These are phyloP conservation scores for Taiozyma onychis DNA, from an alignment of 1,139 yeast species.

Conservation along the genomic window DNA sequence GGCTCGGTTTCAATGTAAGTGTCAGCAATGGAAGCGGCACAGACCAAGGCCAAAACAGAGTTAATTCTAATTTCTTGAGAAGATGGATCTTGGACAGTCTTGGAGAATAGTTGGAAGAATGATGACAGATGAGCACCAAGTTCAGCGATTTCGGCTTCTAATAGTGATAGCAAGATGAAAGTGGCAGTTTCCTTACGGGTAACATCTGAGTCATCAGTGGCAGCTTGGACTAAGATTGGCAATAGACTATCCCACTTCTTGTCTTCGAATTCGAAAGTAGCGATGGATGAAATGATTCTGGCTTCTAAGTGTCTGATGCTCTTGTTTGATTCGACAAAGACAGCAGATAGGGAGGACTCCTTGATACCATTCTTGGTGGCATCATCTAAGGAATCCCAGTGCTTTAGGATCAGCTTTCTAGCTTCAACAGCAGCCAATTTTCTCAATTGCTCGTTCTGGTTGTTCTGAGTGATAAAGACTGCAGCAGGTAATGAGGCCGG, in stretches of 20 bases:
- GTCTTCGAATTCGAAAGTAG: slow-evolving; percentile 61
- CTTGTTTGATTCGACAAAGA: slow-evolving; percentile 61
- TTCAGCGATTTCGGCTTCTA: slow-evolving; percentile 69
- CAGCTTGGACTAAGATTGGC: slow-evolving; percentile 64
- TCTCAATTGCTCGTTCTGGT: slow-evolving; percentile 52
- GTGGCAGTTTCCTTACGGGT: slow-evolving; percentile 80
- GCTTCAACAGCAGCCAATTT: slow-evolving; percentile 96
- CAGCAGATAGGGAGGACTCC: slow-evolving; percentile 58
- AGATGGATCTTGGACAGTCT: slow-evolving; percentile 61
- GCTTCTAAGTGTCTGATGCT: slow-evolving; percentile 85
- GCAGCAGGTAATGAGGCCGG: slow-evolving; percentile 75
- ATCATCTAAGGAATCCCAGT: slow-evolving; percentile 63
- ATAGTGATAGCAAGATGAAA: slow-evolving; percentile 68
- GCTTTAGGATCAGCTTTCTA: slow-evolving; percentile 68
- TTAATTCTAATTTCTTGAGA: slow-evolving; percentile 74
- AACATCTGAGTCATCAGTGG: slow-evolving; percentile 50
- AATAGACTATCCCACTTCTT: slow-evolving; percentile 75
- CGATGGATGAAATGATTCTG: slow-evolving; percentile 84
- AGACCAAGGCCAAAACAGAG: slow-evolving; percentile 78
- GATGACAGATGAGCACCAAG: slow-evolving; percentile 59
- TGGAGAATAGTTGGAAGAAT: slow-evolving; percentile 62
- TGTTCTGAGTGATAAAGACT: slow-evolving; percentile 71
- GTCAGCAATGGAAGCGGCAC: slow-evolving; percentile 63
- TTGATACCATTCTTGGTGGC: slow-evolving; percentile 56
- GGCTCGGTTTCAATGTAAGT: slow-evolving; percentile 37